Evolutionary conservation across 208 protist genomes (phyloP).

Genomic region (Hexamita inflata): DNA sequence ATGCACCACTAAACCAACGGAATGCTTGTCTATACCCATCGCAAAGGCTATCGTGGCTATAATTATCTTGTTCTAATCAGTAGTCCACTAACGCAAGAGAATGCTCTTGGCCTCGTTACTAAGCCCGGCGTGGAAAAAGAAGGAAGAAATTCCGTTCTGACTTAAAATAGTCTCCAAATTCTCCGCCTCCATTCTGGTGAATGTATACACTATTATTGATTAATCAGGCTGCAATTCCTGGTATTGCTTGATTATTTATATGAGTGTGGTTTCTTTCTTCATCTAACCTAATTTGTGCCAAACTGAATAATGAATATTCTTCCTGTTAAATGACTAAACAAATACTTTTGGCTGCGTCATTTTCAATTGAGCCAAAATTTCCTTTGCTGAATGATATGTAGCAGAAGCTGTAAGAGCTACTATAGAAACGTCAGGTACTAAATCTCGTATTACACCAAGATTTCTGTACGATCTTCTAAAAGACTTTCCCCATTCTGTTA

Average conservation of each 20-base stretch:
- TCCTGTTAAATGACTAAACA: slow-evolving; percentile 14
- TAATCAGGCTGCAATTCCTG: not conserved
- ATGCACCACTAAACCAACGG: slow-evolving; percentile 14
- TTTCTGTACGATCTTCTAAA: not conserved
- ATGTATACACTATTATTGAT: slow-evolving; percentile 9
- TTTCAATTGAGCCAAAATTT: not conserved
- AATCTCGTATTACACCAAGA: not conserved
- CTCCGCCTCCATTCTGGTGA: not conserved
- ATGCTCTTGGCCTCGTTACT: not conserved
- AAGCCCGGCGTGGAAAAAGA: not conserved
- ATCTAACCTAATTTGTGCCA: not conserved
- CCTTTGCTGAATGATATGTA: not conserved
- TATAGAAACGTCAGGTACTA: not conserved
- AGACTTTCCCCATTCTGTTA: slow-evolving; percentile 19
- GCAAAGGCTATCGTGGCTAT: slow-evolving; percentile 6
- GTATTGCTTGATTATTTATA: not conserved
- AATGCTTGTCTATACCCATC: slow-evolving; percentile 2
- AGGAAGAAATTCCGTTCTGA: not conserved
- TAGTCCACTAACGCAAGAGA: not conserved
- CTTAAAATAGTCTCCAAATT: not conserved
- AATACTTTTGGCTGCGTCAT: not conserved
- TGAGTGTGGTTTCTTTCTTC: not conserved
- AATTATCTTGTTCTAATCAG: not conserved
- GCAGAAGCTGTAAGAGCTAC: slow-evolving; percentile 17
- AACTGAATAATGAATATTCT: slow-evolving; percentile 9